Conservation (phyloP, 2,329 filamentous ascomycete species). For the Didymosphaeria variabile region DNA sequence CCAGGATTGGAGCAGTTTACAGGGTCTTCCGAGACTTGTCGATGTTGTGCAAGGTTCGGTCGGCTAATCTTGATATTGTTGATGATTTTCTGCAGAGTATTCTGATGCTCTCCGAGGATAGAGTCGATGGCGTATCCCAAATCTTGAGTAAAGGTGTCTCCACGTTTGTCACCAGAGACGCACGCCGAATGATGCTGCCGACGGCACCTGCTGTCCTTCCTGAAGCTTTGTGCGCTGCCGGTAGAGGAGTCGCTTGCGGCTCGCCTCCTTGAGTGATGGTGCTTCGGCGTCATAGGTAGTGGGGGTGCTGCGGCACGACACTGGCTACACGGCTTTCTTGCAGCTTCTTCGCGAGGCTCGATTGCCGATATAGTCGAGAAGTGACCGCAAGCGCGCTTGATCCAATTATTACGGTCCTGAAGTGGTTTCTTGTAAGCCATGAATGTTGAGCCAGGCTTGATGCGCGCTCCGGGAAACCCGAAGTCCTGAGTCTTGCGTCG, state of each 20-base stretch:
- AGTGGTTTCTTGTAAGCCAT: constrained; percentile 25
- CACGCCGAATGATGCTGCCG: constrained; percentile 27
- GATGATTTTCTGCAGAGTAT: constrained; percentile 51
- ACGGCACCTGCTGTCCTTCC: constrained; percentile 10
- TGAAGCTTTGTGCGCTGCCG: constrained; percentile 20
- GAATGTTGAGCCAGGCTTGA: constrained; percentile 30
- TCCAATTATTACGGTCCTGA: constrained; percentile 35
- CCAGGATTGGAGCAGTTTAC: constrained; percentile 25
- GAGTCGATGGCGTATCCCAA: constrained; percentile 51
- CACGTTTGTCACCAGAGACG: constrained; percentile 31
- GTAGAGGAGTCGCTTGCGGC: constrained; percentile 27
- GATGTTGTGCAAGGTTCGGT: constrained; percentile 28
- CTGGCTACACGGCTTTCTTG: constrained; percentile 28
- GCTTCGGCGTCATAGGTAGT: constrained; percentile 13
- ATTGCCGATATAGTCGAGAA: constrained; percentile 29
- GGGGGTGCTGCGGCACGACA: constrained; percentile 26
- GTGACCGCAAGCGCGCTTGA: constrained; percentile 41
- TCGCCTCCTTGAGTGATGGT: constrained; percentile 18
- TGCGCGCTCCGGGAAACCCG: constrained; percentile 43
- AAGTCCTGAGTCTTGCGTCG: constrained; percentile 45
- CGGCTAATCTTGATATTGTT: constrained; percentile 45
- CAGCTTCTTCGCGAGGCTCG: constrained; percentile 28
- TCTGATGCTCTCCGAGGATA: constrained; percentile 53
- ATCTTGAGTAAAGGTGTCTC: constrained; percentile 43
- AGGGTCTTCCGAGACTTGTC: constrained; percentile 29